A percentile compares a stretch with the other conserved stretches of the same genome.
These are phyloP conservation scores for Oryza nivara DNA, from an alignment of 176 grass and related monocot species.

Conservation along the genomic window DNA sequence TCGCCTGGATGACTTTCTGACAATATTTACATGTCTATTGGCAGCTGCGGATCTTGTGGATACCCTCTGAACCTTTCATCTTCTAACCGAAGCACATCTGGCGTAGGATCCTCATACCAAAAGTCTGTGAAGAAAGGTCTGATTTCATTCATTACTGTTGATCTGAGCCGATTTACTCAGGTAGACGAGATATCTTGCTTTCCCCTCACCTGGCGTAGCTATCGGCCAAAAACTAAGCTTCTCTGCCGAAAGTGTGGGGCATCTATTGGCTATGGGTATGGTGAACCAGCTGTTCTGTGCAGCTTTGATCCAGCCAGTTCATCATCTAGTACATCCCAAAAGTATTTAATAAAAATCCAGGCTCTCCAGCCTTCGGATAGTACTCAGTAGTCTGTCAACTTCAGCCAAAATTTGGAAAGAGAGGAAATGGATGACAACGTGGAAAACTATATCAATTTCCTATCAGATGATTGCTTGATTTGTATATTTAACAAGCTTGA, in stretches of 20 bases:
- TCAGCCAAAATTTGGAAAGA: constrained; percentile 37
- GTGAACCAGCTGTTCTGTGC: constrained; percentile 66
- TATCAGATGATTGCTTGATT: constrained; percentile 81
- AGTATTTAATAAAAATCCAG: constrained; percentile 71
- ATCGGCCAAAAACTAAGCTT: constrained; percentile 67
- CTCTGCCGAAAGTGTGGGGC: constrained; percentile 68
- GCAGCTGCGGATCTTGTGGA: constrained; percentile 65
- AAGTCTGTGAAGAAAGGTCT: constrained; percentile 68
- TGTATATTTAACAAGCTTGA: constrained; percentile 69
- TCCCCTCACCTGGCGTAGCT: constrained; percentile 51
- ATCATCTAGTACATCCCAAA: constrained; percentile 51
- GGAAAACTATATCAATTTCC: constrained; percentile 34
- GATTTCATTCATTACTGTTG: constrained; percentile 58
- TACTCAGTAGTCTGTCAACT: constrained; percentile 36
- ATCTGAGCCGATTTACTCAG: constrained; percentile 73
- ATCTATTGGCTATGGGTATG: constrained; percentile 55
- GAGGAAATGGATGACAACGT: constrained; percentile 44
- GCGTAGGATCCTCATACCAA: constrained; percentile 48
- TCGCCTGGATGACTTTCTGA: constrained; percentile 16
- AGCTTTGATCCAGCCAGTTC: constrained; percentile 59
- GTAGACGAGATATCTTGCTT: constrained; percentile 63
- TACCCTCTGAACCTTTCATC: constrained; percentile 67
- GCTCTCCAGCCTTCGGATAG: constrained; percentile 54
- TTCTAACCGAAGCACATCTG: constrained; percentile 65
- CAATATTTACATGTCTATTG: constrained; percentile 37